These are phyloP conservation scores for Gossypium lobatum DNA, from an alignment of 441 rosid species.

Conservation along the genomic window DNA sequence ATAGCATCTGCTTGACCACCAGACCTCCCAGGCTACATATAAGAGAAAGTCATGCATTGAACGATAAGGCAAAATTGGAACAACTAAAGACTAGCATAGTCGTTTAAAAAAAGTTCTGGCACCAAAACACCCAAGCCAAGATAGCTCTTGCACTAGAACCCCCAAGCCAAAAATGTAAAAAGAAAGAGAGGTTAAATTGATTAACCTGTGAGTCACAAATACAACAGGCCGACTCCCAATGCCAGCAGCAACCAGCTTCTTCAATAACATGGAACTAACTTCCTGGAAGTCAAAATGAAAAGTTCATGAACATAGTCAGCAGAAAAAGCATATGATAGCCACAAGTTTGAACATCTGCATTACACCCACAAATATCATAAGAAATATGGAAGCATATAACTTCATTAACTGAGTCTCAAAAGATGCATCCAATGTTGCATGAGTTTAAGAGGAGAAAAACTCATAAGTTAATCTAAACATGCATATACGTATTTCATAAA, in stretches of 20 bases:
- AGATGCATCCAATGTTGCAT: neutral
- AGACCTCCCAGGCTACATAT: slow-evolving; percentile 92
- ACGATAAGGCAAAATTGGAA: neutral
- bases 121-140: slow-evolving; percentile 13
- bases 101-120: neutral
- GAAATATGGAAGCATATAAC: neutral
- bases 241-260: slow-evolving; percentile 84
- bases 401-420: neutral
- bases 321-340: neutral
- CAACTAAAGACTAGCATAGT: neutral
- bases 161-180: neutral
- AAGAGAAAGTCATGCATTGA: slow-evolving; percentile 13
- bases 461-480: neutral
- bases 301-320: slow-evolving; percentile 4
- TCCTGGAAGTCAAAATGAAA: slow-evolving; percentile 47
- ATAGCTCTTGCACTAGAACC: neutral
- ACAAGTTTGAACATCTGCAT: neutral
- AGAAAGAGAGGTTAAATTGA: neutral
- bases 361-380: neutral
- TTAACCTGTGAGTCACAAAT: slow-evolving; percentile 94
- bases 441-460: neutral
- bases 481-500: neutral
- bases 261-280: slow-evolving; percentile 75
- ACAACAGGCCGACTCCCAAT: slow-evolving; percentile 95
- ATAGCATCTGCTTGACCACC: slow-evolving; percentile 90